These are phyloP conservation scores for Phytophthora europaea DNA, from an alignment of 352 stramenopile species.

Conservation along the genomic window DNA sequence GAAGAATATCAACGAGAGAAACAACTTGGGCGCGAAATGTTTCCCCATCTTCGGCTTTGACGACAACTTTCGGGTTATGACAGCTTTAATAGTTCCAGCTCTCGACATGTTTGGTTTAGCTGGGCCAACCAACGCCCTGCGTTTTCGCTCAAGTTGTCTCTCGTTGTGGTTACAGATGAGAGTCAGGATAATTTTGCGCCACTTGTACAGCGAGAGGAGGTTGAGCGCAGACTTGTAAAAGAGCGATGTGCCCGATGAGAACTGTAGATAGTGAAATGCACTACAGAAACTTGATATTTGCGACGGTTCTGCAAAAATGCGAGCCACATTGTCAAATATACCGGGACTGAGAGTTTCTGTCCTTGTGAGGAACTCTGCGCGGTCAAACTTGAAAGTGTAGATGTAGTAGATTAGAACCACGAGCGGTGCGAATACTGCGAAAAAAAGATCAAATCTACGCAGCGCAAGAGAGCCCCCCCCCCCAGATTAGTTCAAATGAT, in stretches of 20 bases:
- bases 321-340: constrained; percentile 1
- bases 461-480: too few species aligned
- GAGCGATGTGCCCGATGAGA: constrained; percentile 34
- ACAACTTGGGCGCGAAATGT: constrained; percentile 31
- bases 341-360: background rate
- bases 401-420: background rate
- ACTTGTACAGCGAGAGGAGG: constrained; percentile 53
- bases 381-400: constrained; percentile 4
- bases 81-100: constrained; percentile 3
- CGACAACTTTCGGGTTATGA: constrained; percentile 12
- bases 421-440: constrained; percentile 1
- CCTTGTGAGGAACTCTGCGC: background rate
- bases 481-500: background rate
- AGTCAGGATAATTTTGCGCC: constrained; percentile 46
- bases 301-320: constrained; percentile 4
- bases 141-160: constrained; percentile 22
- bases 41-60: constrained; percentile 22
- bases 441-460: background rate
- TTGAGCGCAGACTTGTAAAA: constrained; percentile 52
- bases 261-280: constrained; percentile 57
- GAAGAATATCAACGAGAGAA: constrained; percentile 48
- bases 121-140: constrained; percentile 16
- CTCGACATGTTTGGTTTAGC: background rate
- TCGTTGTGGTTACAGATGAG: constrained; percentile 35
- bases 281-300: constrained; percentile 25